Conservation (phyloP, 1,284 basidiomycete species). For the Abortiporus biennis region DNA sequence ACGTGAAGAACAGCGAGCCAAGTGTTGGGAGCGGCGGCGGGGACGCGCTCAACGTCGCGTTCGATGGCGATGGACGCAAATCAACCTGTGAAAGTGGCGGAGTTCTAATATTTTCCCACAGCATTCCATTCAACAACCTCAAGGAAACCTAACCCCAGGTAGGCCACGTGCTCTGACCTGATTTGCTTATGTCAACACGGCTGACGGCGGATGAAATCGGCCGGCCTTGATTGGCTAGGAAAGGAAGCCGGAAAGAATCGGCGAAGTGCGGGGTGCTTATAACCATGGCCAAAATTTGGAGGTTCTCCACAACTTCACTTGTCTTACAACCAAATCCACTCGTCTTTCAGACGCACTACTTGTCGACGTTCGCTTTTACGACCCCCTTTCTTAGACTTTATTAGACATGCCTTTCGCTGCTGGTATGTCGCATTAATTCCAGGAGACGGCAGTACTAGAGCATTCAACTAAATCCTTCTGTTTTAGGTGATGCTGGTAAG, state of each 20-base stretch:
- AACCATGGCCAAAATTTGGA: conserved; percentile 19
- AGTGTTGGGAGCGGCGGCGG: conserved; percentile 7
- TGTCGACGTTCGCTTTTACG: conserved; percentile 15
- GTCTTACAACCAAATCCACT: too few species aligned
- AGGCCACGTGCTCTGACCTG: too few species aligned
- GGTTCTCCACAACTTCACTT: conserved; percentile 12
- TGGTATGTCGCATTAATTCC: conserved; percentile 18
- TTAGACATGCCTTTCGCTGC: conserved; percentile 29
- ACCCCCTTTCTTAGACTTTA: conserved; percentile 19
- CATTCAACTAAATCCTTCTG: conserved; percentile 2
- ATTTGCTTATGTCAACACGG: background rate
- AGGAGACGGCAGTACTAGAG: background rate
- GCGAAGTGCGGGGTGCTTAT: conserved; percentile 17
- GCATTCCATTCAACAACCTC: conserved; percentile 7
- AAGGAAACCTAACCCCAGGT: conserved; percentile 10
- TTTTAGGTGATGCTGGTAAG: conserved; percentile 78
- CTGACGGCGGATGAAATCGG: conserved; percentile 18
- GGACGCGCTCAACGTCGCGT: conserved; percentile 17
- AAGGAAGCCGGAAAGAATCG: conserved; percentile 15
- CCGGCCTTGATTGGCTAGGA: conserved; percentile 16
- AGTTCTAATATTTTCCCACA: conserved; percentile 23
- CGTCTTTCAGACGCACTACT: too few species aligned
- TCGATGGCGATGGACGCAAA: conserved; percentile 22
- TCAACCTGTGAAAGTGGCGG: conserved; percentile 21
- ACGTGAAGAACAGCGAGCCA: conserved; percentile 6